Evolutionary conservation across 1,139 yeast species (phyloP), one percentile per base, ranked within the genome.

Genomic region (Suhomyces chickasaworum): DNA sequence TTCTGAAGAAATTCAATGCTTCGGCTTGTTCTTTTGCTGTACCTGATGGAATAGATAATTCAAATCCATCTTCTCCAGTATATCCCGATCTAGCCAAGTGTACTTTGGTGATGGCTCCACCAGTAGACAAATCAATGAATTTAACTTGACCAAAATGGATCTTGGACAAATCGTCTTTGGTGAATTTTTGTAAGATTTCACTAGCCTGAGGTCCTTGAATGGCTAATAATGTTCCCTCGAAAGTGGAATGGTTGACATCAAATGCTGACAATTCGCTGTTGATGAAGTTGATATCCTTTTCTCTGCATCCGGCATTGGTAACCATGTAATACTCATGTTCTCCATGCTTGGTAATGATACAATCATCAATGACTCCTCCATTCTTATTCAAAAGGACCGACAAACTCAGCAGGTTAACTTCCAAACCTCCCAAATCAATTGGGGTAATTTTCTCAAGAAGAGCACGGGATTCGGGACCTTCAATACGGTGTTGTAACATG

Each of bases 41-140:
- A 12, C 65, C 48, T 3, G 78, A 72, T 15, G 93, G 89, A 50
- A 93, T 83, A 9, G 96, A 86, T 51, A 93, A 79, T 63, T 93
- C 99, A 65, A 93, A 91, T 1, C 99, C 99, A 64, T 93, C 99
- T 68, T 93, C 99, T 25, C 99, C 99, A 4, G 99, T 93, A 71
- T 93, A 93, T 1, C 99, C 99, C 22, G 96, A 89, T 67, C 99
- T 84, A 8, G 97, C 89, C 27, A 89, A 77, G 61, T 89, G 96
- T 49, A 87, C 69, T 38, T 67, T 65, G 29, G 41, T 36, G 25
- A 38, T 38, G 20, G 45, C 46, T 3, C 50, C 47, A 17, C 47
- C 47, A 1, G 48, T 71, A 37, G 65, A 58, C 42, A 89, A 64
- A 39, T 72, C 73, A 41, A 86, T 71, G 55, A 73, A 79, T 37